phyloP scores from a whole-genome alignment of 2,329 filamentous ascomycete species.

The Venturia oleaginea region DNA sequence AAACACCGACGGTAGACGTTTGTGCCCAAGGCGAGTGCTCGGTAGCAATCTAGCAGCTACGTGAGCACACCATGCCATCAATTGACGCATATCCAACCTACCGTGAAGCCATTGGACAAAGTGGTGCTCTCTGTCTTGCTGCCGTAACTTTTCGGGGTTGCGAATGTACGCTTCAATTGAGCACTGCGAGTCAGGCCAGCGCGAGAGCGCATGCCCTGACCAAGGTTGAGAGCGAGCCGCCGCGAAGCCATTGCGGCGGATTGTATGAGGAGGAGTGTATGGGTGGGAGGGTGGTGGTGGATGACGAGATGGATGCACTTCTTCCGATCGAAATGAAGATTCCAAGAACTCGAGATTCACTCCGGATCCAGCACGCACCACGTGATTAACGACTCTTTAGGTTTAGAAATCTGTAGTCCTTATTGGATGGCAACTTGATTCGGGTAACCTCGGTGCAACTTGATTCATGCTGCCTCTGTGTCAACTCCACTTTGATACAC shows the following conservation, averaged over 20 bases:
- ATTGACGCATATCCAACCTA: constrained; percentile 35
- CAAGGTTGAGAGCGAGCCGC: constrained; percentile 91
- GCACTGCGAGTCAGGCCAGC: constrained; percentile 60
- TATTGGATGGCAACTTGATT: neutral
- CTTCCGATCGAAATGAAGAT: neutral
- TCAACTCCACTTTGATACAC: too few relatives aligned
- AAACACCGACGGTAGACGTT: constrained; percentile 95
- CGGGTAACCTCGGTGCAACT: neutral
- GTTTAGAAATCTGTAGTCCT: neutral
- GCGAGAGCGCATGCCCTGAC: constrained; percentile 81
- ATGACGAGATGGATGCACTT: neutral
- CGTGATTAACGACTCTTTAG: neutral
- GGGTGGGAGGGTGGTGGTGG: constrained; percentile 18
- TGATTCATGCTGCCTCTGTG: neutral
- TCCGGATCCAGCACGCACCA: neutral
- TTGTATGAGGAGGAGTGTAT: constrained; percentile 24
- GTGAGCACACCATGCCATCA: constrained; percentile 9
- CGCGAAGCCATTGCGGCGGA: constrained; percentile 73
- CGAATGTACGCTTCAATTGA: constrained; percentile 71
- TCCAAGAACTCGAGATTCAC: neutral
- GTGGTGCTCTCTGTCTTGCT: constrained; percentile 91
- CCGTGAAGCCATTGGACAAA: constrained; percentile 93
- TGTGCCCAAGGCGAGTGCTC: constrained; percentile 98
- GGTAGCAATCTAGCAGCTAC: constrained; percentile 68
- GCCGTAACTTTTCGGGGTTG: constrained; percentile 62